Evolutionary conservation across 176 grass and related monocot genomes (phyloP).

Genomic region (Phoenix roebelenii): DNA sequence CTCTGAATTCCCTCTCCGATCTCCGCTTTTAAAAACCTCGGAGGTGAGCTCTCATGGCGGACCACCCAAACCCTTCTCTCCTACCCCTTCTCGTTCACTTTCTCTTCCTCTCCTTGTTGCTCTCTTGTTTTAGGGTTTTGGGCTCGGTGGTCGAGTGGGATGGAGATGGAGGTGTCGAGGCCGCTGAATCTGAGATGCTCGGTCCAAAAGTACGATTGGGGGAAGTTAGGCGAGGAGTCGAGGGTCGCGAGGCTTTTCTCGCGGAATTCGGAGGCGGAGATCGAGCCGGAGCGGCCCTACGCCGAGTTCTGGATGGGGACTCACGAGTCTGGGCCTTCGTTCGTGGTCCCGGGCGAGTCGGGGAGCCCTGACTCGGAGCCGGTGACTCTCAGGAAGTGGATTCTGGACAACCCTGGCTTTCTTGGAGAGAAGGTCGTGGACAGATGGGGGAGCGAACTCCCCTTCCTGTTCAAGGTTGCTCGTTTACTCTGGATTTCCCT

Average conservation of each 20-base stretch:
- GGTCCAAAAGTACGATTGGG: conserved; percentile 90
- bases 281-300: conserved; percentile 38
- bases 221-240: conserved; percentile 34
- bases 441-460: conserved; percentile 63
- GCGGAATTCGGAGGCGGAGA: conserved; percentile 13
- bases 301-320: conserved; percentile 98
- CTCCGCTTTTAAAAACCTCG: conserved; percentile 18
- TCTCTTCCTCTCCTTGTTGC: neutral
- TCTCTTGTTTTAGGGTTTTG: neutral
- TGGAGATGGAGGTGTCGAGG: neutral
- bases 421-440: conserved; percentile 49
- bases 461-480: conserved; percentile 86
- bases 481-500: neutral
- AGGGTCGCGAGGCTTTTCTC: conserved; percentile 51
- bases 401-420: conserved; percentile 33
- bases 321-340: conserved; percentile 58
- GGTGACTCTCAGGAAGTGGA: conserved; percentile 47
- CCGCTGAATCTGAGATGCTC: conserved; percentile 45
- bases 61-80: neutral
- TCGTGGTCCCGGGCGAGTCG: conserved; percentile 14
- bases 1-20: conserved; percentile 2
- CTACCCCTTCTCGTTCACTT: neutral
- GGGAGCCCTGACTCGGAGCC: neutral
- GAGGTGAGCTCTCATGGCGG: conserved; percentile 3
- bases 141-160: neutral